phyloP scores from a whole-genome alignment of 305 asterid genomes.

The Euphrasia arctica region DNA sequence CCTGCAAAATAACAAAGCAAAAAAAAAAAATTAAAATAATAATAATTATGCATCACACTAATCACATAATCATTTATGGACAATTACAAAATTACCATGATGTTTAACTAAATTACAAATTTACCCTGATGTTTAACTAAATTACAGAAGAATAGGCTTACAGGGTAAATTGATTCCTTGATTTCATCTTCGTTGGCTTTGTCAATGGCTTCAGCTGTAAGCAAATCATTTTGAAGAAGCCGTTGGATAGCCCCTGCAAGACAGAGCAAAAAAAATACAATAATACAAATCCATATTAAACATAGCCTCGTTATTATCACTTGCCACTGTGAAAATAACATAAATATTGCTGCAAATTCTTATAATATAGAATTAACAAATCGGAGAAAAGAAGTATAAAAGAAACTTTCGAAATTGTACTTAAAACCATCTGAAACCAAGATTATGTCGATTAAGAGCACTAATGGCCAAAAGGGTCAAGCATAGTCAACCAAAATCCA shows the following conservation, averaged over 20 bases:
- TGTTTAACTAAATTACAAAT: background rate
- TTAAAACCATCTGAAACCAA: background rate
- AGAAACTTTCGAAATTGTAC: background rate
- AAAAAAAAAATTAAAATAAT: background rate
- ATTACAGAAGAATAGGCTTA: conserved; percentile 27
- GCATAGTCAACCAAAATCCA: no score
- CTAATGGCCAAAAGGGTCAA: background rate
- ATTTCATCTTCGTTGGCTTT: conserved; percentile 60
- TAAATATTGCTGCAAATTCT: conserved; percentile 5
- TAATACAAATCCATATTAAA: background rate
- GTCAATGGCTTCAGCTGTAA: conserved; percentile 72
- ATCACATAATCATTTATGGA: background rate
- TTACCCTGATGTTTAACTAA: background rate
- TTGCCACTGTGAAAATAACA: background rate
- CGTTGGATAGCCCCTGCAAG: conserved; percentile 87
- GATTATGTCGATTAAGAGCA: background rate
- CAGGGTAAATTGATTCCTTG: conserved; percentile 84
- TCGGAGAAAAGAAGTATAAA: background rate
- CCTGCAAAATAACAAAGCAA: conserved; percentile 42
- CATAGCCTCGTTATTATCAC: conserved; percentile 2
- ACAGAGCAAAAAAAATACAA: background rate
- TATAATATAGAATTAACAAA: background rate
- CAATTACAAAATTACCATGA: background rate
- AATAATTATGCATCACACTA: background rate
- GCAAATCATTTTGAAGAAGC: conserved; percentile 72